Evolutionary conservation across 1,139 yeast genomes (phyloP), one percentile per base, ranked within the genome.

Genomic region (Lizanozyma gosingica): DNA sequence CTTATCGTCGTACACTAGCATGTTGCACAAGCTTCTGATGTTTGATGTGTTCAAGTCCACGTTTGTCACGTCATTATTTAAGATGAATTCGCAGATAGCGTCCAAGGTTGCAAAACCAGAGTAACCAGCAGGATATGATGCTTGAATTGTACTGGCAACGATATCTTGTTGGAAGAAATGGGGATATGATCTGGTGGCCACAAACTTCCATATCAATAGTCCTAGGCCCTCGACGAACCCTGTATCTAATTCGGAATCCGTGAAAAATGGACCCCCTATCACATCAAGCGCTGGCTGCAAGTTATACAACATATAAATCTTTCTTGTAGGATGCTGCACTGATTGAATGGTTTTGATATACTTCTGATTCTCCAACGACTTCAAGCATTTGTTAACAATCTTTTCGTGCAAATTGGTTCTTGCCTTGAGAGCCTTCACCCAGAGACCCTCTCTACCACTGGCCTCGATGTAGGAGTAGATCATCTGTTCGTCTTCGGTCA

Each of bases 241-340:
- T 3, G 90, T 81, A 55, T 92, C 99, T 45, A 92, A 71, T 59
- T 92, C 98, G 32, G 90, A 80, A 57, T 94, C 98, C 0, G 97
- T 88, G 59, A 90, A 94, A 98, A 98, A 92, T 2, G 98, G 98
- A 1, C 98, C 99, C 46, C 99, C 99, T 0, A 98, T 92, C 36
- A 92, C 94, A 51, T 90, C 97, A 33, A 86, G 80, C 3, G 95
- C 83, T 6, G 99, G 99, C 57, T 87, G 95, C 50, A 94, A 65
- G 54, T 87, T 83, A 57, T 88, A 90, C 45, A 94, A 71, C 97
- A 92, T 92, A 62, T 88, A 94, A 35, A 92, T 92, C 59, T 92
- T 94, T 50, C 98, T 73, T 3, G 97, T 92, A n/a, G 97, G 97
- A 57, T 79, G 84, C 57, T 88, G 92, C 18, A 94, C 98, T 14